Evolutionary conservation across 441 rosid genomes (phyloP), one percentile per base, ranked within the genome.

Genomic region (Aquilaria agallochum): DNA sequence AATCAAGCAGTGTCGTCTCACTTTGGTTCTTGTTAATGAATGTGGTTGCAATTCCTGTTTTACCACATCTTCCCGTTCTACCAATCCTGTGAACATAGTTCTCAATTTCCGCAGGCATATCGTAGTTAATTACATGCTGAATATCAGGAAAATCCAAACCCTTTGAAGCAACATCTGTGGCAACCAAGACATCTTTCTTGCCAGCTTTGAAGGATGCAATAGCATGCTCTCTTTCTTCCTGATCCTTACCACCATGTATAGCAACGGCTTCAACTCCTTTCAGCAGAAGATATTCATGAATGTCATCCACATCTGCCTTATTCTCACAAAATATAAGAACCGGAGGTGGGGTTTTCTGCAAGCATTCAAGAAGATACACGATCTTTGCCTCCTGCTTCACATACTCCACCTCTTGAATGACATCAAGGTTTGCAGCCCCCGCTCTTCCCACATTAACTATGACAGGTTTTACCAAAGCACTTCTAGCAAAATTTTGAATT

Each of bases 91-190:
- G 96, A 34, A 91, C 97, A 61, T 86, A 91, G 72, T 88, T 88
- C 66, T 90, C 96, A 56, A 90, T 94, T 78, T 94, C 95, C 0
- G 86, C 93, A n/a, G 98, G 98, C 97, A 93, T 94, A 72, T 94
- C 96, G 61, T 94, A 91, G 74, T 94, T 94, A 68, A 91, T 78
- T 31, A 94, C 95, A 13, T 94, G 99, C 40, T 90, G 98, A 54
- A 94, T 91, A 56, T 90, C 95, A 27, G 98, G 98, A 64, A 94
- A 94, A 77, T 94, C 98, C 72, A 87, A 65, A 53, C 97, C 97
- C 70, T 94, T 94, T 15, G 97, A 94, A 53, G 96, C 97, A 67
- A 94, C 93, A 77, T 94, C 96, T 2, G 95, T 94, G 0, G 96
- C 98, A 20, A 94, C 97, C 74, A 94, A 71, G 47, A 89, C 92